Conservation (phyloP, 495 filamentous ascomycete genomes). For the Acidiella bohemica region DNA sequence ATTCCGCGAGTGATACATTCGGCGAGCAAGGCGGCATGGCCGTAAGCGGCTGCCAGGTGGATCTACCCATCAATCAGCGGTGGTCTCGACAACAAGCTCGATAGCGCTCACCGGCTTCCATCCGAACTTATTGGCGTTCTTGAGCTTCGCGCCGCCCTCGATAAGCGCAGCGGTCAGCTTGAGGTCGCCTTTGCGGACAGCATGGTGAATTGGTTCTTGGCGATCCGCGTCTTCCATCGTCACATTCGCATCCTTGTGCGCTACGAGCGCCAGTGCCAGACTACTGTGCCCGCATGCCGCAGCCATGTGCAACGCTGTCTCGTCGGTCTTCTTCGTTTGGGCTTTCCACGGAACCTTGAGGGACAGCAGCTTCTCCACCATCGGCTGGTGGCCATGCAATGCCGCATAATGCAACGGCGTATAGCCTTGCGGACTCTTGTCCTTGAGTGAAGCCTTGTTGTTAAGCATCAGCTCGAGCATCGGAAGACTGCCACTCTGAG, state of each 20-base stretch:
- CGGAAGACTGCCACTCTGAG: conserved; percentile 13
- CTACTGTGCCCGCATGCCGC: conserved; percentile 12
- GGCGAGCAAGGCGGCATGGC: conserved; percentile 19
- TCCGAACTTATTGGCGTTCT: conserved; percentile 18
- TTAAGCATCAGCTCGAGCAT: conserved; percentile 13
- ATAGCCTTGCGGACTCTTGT: conserved; percentile 11
- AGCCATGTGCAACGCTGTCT: conserved; percentile 20
- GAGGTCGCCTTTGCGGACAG: conserved; percentile 17
- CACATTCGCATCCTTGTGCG: conserved; percentile 14
- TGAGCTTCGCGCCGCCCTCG: conserved; percentile 17
- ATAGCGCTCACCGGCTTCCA: conserved; percentile 15
- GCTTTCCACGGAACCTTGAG: conserved; percentile 11
- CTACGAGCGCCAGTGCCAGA: conserved; percentile 11
- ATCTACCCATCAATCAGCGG: too few relatives aligned
- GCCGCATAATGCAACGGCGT: conserved; percentile 14
- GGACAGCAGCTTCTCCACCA: conserved; percentile 13
- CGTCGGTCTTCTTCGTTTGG: conserved; percentile 12
- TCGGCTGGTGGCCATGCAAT: conserved; percentile 6
- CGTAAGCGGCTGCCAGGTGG: conserved; percentile 23
- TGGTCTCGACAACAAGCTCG: too few relatives aligned
- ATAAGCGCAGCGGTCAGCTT: conserved; percentile 15
- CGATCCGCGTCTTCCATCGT: conserved; percentile 14
- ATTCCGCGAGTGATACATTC: conserved; percentile 15
- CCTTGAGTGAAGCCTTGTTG: conserved; percentile 10
- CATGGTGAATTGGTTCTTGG: conserved; percentile 22